Evolutionary conservation across 2,329 filamentous ascomycete species (phyloP), one percentile per base, ranked within the genome.

Genomic region (Stagonosporopsis vannaccii): DNA sequence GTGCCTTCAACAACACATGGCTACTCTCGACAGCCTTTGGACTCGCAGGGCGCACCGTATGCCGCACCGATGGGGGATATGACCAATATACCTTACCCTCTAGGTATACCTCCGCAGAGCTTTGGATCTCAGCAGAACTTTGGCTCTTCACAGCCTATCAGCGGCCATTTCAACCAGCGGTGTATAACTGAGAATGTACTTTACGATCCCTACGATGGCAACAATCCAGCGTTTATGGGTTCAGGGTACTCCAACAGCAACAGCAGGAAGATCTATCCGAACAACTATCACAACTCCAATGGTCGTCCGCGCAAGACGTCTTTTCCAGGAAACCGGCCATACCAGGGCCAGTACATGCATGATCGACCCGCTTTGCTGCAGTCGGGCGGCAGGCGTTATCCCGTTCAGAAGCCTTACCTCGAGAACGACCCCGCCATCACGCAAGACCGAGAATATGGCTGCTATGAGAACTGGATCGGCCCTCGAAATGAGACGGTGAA

Each of bases 171-270:
- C n/a, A 63, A 52, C 43, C 55, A 58, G n/a, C 43, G 44, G 7
- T 25, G 51, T 32, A 36, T 36, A 2, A 59, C 54, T 20, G 32
- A 43, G 19, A 45, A 39, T 20, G 46, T 33, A 3, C 59, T 73
- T 4, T 75, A 62, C 56, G 67, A 75, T 42, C 72, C 72, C 0
- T 73, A 73, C 48, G 63, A 67, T 13, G 52, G 63, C 5, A 52
- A 43, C 45, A 66, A 58, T 25, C 61, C 49, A 55, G 56, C 58
- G 44, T 75, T 71, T 46, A 65, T 56, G 6, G 49, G 56, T 19
- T 39, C 60, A 8, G 59, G 57, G 3, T 56, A 61, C 26, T 49
- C 51, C 4, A 48, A 20, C 19, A 49, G 57, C 32, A 67, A 58
- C 3, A 48, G 17, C 19, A 51, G 57, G 25, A 67, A 58, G 33